phyloP scores from a whole-genome alignment of 345 rosid species.

The Cardiospermum halicacabum region DNA sequence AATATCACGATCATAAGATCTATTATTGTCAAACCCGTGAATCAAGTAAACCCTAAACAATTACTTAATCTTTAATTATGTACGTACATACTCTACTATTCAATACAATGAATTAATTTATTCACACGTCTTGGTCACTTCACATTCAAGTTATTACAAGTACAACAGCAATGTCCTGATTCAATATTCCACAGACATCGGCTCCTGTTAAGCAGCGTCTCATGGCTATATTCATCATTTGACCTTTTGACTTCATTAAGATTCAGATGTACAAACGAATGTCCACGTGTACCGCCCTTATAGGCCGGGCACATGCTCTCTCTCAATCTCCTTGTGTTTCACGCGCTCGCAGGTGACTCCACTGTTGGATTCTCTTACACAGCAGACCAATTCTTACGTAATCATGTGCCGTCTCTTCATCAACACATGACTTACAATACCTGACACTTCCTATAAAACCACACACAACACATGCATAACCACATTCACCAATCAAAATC shows the following conservation, averaged over 20 bases:
- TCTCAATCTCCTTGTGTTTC: neutral
- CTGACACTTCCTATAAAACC: conserved; percentile 8
- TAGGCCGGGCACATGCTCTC: conserved; percentile 13
- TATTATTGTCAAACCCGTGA: neutral
- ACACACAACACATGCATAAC: too few species aligned
- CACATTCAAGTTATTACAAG: neutral
- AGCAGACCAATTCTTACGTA: neutral
- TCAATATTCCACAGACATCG: neutral
- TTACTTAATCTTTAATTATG: neutral
- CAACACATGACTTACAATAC: neutral
- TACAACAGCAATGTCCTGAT: too few species aligned
- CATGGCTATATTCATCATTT: neutral
- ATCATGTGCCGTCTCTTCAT: neutral
- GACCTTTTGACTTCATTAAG: conserved; percentile 1
- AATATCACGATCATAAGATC: too few species aligned
- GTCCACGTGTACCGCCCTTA: neutral
- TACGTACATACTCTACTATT: too few species aligned
- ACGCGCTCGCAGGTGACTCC: neutral
- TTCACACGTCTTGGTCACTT: neutral
- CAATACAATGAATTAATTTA: neutral
- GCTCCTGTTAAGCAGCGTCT: conserved; percentile 5
- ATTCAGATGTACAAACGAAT: neutral
- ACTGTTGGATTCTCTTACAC: too few species aligned
- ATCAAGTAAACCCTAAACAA: neutral
- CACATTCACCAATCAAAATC: neutral